These are phyloP conservation scores for Rhipidocladum racemiflorum DNA, from an alignment of 176 grass and related monocot genomes.

Conservation along the genomic window DNA sequence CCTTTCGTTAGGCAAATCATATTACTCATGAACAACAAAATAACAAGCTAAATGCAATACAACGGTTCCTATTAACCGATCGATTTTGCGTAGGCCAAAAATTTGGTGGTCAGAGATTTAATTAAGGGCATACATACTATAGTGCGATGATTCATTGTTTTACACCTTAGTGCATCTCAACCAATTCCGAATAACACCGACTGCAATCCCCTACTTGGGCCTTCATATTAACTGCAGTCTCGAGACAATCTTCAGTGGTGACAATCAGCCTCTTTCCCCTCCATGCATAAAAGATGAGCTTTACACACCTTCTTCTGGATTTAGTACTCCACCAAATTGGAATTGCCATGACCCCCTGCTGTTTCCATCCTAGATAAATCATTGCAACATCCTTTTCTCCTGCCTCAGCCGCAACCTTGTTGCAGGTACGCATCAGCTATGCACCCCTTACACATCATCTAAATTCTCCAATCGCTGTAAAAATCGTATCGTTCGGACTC, in stretches of 20 bases:
- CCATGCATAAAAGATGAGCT: background rate
- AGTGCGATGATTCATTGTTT: background rate
- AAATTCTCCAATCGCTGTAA: background rate
- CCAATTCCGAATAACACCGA: background rate
- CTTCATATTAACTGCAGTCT: background rate
- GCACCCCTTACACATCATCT: background rate
- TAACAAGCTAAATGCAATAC: background rate
- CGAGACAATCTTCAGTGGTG: background rate
- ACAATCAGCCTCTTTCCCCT: background rate
- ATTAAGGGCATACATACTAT: background rate
- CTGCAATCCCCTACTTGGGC: background rate
- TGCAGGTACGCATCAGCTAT: background rate
- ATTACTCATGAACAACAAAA: background rate
- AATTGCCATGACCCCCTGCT: background rate
- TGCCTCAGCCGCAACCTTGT: background rate
- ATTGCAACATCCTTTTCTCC: background rate
- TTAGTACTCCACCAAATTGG: background rate
- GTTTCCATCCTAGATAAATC: background rate
- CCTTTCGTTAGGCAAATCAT: background rate
- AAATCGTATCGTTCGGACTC: background rate
- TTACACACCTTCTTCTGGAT: background rate
- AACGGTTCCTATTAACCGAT: background rate
- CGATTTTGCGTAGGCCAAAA: background rate
- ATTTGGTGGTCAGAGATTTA: background rate
- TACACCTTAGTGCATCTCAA: background rate